Evolutionary conservation across 164 flowering plant genomes (phyloP).

Genomic region (Stephania yunnanensis): DNA sequence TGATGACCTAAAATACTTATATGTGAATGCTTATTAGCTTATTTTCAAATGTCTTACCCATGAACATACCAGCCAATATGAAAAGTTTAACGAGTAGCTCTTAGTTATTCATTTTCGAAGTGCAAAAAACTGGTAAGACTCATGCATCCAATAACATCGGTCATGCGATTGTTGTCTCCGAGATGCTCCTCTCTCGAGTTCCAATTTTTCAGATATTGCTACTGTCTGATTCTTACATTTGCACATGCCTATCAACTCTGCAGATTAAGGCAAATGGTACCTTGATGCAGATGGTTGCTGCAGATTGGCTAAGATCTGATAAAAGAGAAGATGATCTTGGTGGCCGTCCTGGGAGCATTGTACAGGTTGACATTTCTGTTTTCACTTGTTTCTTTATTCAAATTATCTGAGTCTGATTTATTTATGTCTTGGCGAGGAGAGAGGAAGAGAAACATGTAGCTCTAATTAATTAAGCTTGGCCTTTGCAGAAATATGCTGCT

Average conservation of each 20-base stretch:
- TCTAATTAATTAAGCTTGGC: slow-evolving; percentile 14
- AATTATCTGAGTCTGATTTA: background rate
- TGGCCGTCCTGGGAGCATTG: slow-evolving; percentile 66
- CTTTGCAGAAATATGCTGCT: slow-evolving; percentile 66
- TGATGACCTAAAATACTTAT: background rate
- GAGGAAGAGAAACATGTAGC: background rate
- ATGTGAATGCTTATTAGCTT: background rate
- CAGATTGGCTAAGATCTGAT: slow-evolving; percentile 82
- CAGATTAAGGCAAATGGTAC: slow-evolving; percentile 70
- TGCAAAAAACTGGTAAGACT: background rate
- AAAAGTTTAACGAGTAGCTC: background rate
- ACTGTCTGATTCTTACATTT: background rate
- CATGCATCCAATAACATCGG: background rate
- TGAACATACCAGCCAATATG: background rate
- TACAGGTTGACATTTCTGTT: slow-evolving; percentile 45
- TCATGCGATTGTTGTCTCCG: background rate
- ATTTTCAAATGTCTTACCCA: background rate
- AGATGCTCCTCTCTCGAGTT: background rate
- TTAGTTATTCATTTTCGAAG: background rate
- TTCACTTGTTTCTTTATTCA: background rate
- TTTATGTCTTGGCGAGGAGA: background rate
- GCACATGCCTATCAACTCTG: background rate
- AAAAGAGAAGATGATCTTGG: slow-evolving; percentile 80
- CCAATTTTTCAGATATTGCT: background rate
- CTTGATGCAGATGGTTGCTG: slow-evolving; percentile 81